Evolutionary conservation across 371 early-diverging fungal genomes (phyloP).

Genomic region (Phascolomyces articulosus): DNA sequence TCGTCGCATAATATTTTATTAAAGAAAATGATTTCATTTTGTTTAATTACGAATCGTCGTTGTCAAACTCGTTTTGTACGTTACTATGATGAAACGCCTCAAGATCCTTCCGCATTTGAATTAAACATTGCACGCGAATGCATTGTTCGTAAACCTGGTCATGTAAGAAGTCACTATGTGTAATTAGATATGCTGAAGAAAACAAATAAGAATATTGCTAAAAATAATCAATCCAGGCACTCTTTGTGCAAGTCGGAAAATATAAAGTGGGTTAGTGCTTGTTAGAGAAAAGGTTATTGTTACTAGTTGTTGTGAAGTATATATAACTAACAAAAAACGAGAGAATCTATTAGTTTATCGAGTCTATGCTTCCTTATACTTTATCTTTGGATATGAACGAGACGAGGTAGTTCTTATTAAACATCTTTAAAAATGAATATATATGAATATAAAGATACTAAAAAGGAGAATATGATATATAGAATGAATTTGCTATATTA

Average conservation of each 20-base stretch:
- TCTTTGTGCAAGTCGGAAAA: constrained; percentile 22
- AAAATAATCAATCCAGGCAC: constrained; percentile 6
- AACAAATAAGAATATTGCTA: background rate
- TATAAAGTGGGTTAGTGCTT: constrained; percentile 29
- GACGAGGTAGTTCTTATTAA: no score
- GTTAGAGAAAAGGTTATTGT: background rate
- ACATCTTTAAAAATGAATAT: no score
- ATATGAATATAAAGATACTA: constrained; percentile 24
- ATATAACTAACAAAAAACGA: no score
- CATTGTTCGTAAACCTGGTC: constrained; percentile 30
- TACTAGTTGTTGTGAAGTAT: no score
- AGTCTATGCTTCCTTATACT: constrained; percentile 45
- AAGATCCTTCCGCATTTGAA: constrained; percentile 37
- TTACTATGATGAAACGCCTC: constrained; percentile 31
- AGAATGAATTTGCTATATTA: constrained; percentile 53
- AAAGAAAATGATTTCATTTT: constrained; percentile 27
- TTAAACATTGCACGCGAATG: constrained; percentile 35
- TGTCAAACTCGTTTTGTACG: constrained; percentile 50
- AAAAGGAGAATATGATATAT: background rate
- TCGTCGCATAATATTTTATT: background rate
- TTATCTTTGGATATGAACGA: constrained; percentile 43
- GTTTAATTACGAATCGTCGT: constrained; percentile 47
- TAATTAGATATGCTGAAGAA: background rate
- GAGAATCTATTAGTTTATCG: constrained; percentile 34
- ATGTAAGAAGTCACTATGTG: constrained; percentile 18